These are phyloP conservation scores for Kuraishia piskuri DNA, from an alignment of 805 yeast genomes.

Conservation along the genomic window DNA sequence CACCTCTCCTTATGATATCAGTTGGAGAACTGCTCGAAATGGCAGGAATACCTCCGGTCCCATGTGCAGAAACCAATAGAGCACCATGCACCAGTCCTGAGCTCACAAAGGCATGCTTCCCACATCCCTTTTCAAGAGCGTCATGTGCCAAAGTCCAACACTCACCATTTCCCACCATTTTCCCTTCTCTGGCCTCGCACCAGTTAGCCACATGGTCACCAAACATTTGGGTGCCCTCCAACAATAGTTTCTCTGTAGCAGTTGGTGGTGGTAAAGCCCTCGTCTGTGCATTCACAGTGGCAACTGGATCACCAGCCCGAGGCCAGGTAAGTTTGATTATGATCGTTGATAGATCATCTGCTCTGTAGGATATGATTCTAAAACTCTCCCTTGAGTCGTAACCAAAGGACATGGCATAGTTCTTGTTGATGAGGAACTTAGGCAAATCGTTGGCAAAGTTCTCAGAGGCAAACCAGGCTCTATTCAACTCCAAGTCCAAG, in stretches of 20 bases:
- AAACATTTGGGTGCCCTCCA: constrained; percentile 26
- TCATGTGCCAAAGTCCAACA: constrained; percentile 56
- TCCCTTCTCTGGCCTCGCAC: constrained; percentile 40
- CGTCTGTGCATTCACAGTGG: constrained; percentile 19
- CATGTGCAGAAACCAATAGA: constrained; percentile 13
- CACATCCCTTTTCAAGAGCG: constrained; percentile 45
- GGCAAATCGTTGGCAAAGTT: constrained; percentile 25
- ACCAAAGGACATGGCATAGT: constrained; percentile 23
- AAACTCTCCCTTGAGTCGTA: constrained; percentile 18
- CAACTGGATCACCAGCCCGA: constrained; percentile 14
- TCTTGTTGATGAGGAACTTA: constrained; percentile 24
- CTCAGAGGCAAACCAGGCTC: constrained; percentile 37
- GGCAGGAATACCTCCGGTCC: constrained; percentile 6
- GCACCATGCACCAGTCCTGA: constrained; percentile 39
- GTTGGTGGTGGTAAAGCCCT: constrained; percentile 35
- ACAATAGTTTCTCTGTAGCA: constrained; percentile 24
- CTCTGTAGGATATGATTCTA: constrained; percentile 27
- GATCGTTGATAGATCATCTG: constrained; percentile 32
- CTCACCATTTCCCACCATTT: constrained; percentile 45
- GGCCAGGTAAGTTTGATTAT: constrained; percentile 32
- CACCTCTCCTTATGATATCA: constrained; percentile 45
- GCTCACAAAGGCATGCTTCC: constrained; percentile 48
- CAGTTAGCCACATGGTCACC: constrained; percentile 49
- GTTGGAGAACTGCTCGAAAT: constrained; percentile 17
- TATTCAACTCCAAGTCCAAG: constrained; percentile 31